phyloP scores from a whole-genome alignment of 2,329 filamentous ascomycete species.

The Hymenotorrendiella dingleyae region DNA sequence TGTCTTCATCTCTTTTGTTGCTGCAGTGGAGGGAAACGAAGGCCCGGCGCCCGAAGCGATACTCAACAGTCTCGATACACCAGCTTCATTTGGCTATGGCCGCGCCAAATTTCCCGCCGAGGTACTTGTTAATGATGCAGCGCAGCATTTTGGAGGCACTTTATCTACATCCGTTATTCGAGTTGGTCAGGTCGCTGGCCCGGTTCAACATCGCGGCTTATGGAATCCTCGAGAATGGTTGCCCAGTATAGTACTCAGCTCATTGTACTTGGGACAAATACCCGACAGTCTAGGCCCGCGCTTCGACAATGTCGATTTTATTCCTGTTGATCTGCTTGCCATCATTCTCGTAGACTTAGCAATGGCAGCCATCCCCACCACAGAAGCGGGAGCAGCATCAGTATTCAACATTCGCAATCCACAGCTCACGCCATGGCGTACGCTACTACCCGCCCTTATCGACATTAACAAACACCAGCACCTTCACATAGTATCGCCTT shows the following conservation, averaged over 20 bases:
- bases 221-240: constrained; percentile 49
- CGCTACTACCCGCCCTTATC: no score
- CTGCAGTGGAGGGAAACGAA: constrained; percentile 4
- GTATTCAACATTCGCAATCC: constrained; percentile 1
- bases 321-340: constrained; percentile 38
- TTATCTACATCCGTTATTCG: constrained; percentile 37
- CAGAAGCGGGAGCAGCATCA: neutral
- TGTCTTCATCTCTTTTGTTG: constrained; percentile 28
- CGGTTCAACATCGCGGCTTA: constrained; percentile 40
- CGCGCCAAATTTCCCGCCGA: constrained; percentile 24
- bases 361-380: neutral
- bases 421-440: neutral
- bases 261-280: constrained; percentile 4
- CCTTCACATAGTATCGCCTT: no score
- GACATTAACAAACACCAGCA: no score
- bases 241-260: constrained; percentile 31
- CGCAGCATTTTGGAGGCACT: constrained; percentile 11
- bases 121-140: constrained; percentile 37
- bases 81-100: constrained; percentile 17
- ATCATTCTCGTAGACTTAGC: neutral
- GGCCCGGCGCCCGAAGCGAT: constrained; percentile 28
- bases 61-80: neutral
- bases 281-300: constrained; percentile 19
- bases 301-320: constrained; percentile 36
- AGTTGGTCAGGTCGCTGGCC: constrained; percentile 43